Evolutionary conservation across 2,329 filamentous ascomycete species (phyloP), one percentile per base, ranked within the genome.

Genomic region (Metarhizium album): DNA sequence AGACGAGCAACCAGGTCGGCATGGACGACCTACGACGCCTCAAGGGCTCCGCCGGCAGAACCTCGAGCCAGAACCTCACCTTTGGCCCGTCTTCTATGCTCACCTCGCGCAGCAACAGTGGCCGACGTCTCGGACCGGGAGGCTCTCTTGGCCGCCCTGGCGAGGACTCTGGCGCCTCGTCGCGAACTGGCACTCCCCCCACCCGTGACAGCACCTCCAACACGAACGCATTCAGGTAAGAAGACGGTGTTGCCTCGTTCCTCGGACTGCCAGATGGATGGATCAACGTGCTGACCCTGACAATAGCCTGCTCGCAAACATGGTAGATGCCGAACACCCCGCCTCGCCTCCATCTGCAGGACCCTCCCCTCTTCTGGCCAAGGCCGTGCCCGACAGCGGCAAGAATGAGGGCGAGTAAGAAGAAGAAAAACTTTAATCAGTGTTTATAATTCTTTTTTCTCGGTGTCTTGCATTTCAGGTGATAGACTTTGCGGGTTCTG

Each of bases 161-260:
- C 54, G 90, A 95, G 62, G 90, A 95, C 60, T 96, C 90, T 54
- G 87, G 82, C 60, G 81, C 84, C 58, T 94, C 89, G 50, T 96
- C 90, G 53, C 84, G 93, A 59, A 94, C 89, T 51, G 88, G 87
- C 61, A 97, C 91, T 46, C 90, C 90, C 50, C 87, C 90, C 45
- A 79, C 78, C 20, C 69, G 73, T 50, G 70, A 74, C 54, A 66
- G 61, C 52, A 78, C 79, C 49, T 84, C 81, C 53, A 86, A 86
- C 63, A 82, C 84, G 59, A 98, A 98, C 75, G 85, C 90, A 60
- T 98, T 95, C 74, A 91, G 89, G 90, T 96, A 82, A 77, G 85
- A 4, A 57, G 22, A 24, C 20, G n/a, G 20, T 40, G n/a, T n/a
- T 37, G 8, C 18, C 23, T 1, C 35, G 31, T 13, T n/a, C 16